phyloP scores from a whole-genome alignment of 2,329 filamentous ascomycete genomes.

The Rutstroemia sp. region DNA sequence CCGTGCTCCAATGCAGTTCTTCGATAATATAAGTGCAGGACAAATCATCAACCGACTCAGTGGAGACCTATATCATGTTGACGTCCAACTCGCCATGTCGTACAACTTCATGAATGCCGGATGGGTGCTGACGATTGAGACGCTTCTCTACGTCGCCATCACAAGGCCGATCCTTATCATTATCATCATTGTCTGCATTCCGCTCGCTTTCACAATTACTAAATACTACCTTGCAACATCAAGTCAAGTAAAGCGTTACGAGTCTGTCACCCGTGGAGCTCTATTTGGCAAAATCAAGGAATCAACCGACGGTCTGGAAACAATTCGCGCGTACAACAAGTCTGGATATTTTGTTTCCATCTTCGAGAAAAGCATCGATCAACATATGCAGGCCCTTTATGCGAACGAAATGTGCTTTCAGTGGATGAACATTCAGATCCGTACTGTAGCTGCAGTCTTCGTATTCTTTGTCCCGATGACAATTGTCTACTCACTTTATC shows the following conservation, averaged over 20 bases:
- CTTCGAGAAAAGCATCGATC: neutral
- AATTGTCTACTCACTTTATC: no score
- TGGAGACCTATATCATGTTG: neutral
- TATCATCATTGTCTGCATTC: neutral
- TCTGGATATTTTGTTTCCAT: no score
- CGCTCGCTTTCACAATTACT: neutral
- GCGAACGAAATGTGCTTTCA: neutral
- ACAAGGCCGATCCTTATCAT: neutral
- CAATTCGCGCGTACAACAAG: neutral
- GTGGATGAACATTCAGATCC: neutral
- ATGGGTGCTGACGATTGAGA: no score
- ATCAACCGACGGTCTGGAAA: neutral
- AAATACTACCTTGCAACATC: neutral
- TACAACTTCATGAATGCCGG: no score
- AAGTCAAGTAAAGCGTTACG: neutral
- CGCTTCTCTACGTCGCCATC: no score
- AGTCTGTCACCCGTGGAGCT: neutral
- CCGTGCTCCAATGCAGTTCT: conserved; percentile 58
- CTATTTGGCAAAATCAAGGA: neutral
- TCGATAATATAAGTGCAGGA: conserved; percentile 38
- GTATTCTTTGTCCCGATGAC: no score
- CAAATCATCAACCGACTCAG: neutral
- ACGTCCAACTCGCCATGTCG: neutral
- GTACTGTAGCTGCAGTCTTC: no score
- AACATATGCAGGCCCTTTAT: neutral